Evolutionary conservation across 371 early-diverging fungal genomes (phyloP).

Genomic region (Apophysomyces sp.): DNA sequence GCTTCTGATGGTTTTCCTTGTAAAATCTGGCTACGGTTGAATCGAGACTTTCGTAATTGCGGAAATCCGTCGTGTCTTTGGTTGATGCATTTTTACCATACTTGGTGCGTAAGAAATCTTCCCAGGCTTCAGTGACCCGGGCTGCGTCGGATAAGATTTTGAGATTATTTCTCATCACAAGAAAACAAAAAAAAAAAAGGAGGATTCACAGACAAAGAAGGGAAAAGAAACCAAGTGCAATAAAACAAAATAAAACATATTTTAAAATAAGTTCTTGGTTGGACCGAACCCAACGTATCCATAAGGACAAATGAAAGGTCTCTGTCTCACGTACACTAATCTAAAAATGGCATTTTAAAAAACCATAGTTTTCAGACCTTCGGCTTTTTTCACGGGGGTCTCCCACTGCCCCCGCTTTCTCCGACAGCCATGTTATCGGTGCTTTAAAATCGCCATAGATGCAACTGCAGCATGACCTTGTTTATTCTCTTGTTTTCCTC

Average conservation of each 20-base stretch:
- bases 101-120: slow-evolving; percentile 26
- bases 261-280: not conserved
- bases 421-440: too few relatives aligned
- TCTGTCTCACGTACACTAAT: too few relatives aligned
- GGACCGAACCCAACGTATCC: not conserved
- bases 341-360: too few relatives aligned
- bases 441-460: too few relatives aligned
- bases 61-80: slow-evolving; percentile 11
- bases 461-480: too few relatives aligned
- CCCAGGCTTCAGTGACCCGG: slow-evolving; percentile 31
- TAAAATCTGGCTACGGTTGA: slow-evolving; percentile 32
- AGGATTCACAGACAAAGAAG: not conserved
- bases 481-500: too few relatives aligned
- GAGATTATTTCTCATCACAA: not conserved
- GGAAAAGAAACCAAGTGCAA: not conserved
- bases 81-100: slow-evolving; percentile 22
- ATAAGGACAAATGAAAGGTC: too few relatives aligned
- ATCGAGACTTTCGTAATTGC: slow-evolving; percentile 33
- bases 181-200: not conserved
- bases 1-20: slow-evolving; percentile 42
- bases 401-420: too few relatives aligned
- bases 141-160: slow-evolving; percentile 20
- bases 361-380: too few relatives aligned
- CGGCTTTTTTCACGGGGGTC: too few relatives aligned
- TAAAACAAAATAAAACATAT: not conserved